Base-by-base conservation (phyloP, 176 grass and related monocot genomes). In the Bromus sterilis region DNA sequence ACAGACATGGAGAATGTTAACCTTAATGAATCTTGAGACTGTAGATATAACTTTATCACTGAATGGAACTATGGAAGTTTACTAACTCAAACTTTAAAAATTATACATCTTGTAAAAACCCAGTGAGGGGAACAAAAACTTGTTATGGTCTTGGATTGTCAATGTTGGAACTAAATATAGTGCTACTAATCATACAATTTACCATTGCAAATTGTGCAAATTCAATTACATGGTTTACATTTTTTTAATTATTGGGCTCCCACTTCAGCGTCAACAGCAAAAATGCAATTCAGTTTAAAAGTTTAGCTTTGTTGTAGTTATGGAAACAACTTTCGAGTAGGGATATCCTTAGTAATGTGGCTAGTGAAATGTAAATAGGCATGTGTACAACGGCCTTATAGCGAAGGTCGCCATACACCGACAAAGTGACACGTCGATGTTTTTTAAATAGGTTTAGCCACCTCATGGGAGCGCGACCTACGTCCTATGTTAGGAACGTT, bases 1-100 rank as follows among this genome's bases (percentile, higher is more conserved):
- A 84, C 86, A 75, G 2, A 79, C 18, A 86, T 6, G 7, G 3
- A 75, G 18, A 75, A 70, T 62, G 61, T 66, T 63, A 80, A 37
- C 4, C 28, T 29, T 30, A 6, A 77, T 70, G 23, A 39, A 9
- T 85, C 23, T 44, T 28, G 30, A 35, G 18, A 34, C n/a, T 36
- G 29, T 4, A 66, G 49, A n/a, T 67, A 32, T 51, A 77, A 78
- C 23, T 11, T 60, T 35, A 30, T 33, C 30, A 71, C 43, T 85
- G 16, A 74, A 41, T 80, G 43, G 8, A 56, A 80, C 24, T 21
- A 39, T 16, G 25, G 36, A 43, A 77, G 68, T 71, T 46, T 1
- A 72, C 5, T 25, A 29, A 48, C 20, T 72, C 42, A 31, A 72
- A 48, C 41, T 72, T 72, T 6, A 18, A 48, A 70, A 72, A 20